Evolutionary conservation across 257 asterid genomes (phyloP).

Genomic region (Lithospermum erythrorhizon): DNA sequence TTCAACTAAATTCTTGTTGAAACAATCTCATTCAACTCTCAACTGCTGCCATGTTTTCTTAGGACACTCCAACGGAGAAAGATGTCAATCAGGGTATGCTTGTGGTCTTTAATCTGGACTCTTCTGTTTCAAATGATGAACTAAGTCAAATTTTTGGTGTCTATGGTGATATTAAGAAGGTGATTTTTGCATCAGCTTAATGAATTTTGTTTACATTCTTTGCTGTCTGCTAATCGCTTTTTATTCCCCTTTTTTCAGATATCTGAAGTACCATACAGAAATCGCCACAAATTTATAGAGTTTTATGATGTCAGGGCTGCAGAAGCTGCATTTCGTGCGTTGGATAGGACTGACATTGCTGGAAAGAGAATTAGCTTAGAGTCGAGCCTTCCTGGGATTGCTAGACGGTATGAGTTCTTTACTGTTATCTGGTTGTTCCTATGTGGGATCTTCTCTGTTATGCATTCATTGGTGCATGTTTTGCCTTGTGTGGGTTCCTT

Average conservation of each 20-base stretch:
- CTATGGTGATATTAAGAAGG: constrained; percentile 96
- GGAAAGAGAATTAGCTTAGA: constrained; percentile 66
- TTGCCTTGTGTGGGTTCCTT: not conserved
- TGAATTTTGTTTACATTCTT: not conserved
- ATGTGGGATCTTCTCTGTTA: constrained; percentile 3
- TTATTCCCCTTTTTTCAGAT: constrained; percentile 28
- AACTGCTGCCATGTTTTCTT: not conserved
- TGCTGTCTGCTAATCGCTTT: not conserved
- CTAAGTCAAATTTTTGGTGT: constrained; percentile 70
- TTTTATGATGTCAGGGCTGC: constrained; percentile 75
- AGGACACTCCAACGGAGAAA: constrained; percentile 77
- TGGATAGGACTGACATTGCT: constrained; percentile 52
- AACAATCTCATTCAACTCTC: not conserved
- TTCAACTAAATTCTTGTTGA: not conserved
- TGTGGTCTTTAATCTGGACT: constrained; percentile 75
- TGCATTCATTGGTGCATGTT: constrained; percentile 1
- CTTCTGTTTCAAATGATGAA: constrained; percentile 81
- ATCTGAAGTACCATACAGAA: constrained; percentile 37
- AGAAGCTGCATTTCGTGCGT: constrained; percentile 60
- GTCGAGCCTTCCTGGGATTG: constrained; percentile 52
- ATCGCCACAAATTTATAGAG: constrained; percentile 44
- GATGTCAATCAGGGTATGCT: constrained; percentile 82
- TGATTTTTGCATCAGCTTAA: constrained; percentile 13
- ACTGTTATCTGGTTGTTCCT: constrained; percentile 1
- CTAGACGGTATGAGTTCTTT: constrained; percentile 44